These are phyloP conservation scores for Salix exigua DNA, from an alignment of 345 rosid species.

Conservation along the genomic window DNA sequence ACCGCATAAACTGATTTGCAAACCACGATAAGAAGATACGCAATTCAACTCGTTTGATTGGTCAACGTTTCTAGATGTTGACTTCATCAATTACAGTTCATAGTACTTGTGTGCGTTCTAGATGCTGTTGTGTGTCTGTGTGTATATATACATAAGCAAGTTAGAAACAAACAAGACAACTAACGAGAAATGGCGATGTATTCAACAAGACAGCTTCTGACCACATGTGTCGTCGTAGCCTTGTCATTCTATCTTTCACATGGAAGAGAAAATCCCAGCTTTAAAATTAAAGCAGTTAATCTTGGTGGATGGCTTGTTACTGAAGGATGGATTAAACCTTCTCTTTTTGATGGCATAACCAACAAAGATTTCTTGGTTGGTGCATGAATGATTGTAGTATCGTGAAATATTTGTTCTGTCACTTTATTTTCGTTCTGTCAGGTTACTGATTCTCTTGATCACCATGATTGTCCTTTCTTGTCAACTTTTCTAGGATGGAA, in stretches of 20 bases:
- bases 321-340: constrained; percentile 69
- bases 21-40: too few relatives aligned
- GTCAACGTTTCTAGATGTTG: constrained; percentile 6
- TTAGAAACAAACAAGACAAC: not conserved
- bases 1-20: too few relatives aligned
- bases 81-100: not conserved
- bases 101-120: too few relatives aligned
- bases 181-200: not conserved
- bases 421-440: not conserved
- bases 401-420: not conserved
- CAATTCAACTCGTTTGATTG: not conserved
- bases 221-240: constrained; percentile 1
- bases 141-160: too few relatives aligned
- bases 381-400: not conserved
- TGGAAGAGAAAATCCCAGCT: constrained; percentile 20
- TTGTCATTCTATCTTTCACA: constrained; percentile 11
- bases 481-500: constrained; percentile 43
- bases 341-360: constrained; percentile 60
- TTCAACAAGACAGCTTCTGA: constrained; percentile 8
- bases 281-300: constrained; percentile 46
- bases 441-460: not conserved
- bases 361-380: constrained; percentile 61
- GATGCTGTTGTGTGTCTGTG: not conserved
- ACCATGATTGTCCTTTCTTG: not conserved
- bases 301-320: constrained; percentile 73